Base-by-base conservation (phyloP, 441 rosid species). In the Bruguiera hainesii region DNA sequence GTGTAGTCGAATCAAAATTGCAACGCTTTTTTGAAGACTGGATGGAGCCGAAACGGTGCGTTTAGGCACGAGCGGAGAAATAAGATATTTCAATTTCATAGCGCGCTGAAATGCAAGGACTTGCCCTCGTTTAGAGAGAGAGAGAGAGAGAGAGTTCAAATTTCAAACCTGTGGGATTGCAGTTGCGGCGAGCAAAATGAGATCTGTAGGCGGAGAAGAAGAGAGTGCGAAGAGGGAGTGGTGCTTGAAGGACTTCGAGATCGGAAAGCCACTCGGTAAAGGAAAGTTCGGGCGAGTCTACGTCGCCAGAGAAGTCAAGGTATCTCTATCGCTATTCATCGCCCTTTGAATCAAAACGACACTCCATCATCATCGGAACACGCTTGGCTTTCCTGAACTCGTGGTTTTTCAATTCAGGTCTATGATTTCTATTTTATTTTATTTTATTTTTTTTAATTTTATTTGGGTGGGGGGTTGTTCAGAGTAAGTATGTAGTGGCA, bases 401-500 rank as follows among this genome's bases (percentile, higher is more conserved):
- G 16, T 42, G 16, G 16, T 3, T 39, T 39, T 39, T 39, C 48
- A 35, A 35, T 35, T 35, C 39, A 35, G 39, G 9, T 35, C 11
- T 35, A 35, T 10, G 46, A 39, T 61, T 52, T 26, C 66, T 0
- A 21, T 35, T 30, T 61, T 37, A 2, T 69, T 37, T 18, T 0
- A 3, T 13, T 28, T 51, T 52, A 60, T 23, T 25, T 7, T 37
- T 50, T 23, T 23, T 23, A 23, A 39, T 31, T 7, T 23, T 64
- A 20, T 13, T 33, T 3, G n/a, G 56, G 23, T 23, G 23, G 28
- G 25, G 63, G 4, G 48, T 16, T 66, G 20, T 7, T 26, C 66
- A 93, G 97, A 85, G 88, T 78, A 85, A 89, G 65, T 87, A 74
- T 80, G 39, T 90, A 21, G 94, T 94, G 73, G 98, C 99, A 52